These are phyloP conservation scores for Euphorbia celastroides DNA, from an alignment of 441 rosid genomes.

Conservation along the genomic window DNA sequence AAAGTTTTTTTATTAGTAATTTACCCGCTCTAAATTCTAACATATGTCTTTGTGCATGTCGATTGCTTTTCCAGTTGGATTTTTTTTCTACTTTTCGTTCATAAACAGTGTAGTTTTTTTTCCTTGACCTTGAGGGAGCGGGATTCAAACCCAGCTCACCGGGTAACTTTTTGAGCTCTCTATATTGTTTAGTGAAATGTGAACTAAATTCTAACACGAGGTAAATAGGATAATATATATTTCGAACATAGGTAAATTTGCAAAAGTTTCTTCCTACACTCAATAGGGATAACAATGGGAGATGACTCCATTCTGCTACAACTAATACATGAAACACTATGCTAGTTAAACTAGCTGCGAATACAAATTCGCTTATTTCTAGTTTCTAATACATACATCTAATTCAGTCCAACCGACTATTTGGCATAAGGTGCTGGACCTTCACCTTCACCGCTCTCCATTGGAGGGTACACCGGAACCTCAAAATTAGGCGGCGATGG, in stretches of 20 bases:
- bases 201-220: too few species aligned
- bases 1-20: too few species aligned
- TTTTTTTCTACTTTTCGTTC: too few species aligned
- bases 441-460: slow-evolving; percentile 4
- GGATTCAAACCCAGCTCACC: too few species aligned
- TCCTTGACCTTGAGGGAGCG: neutral
- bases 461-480: slow-evolving; percentile 17
- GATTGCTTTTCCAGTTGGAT: too few species aligned
- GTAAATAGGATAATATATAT: too few species aligned
- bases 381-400: neutral
- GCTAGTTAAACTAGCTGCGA: neutral
- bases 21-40: too few species aligned
- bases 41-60: too few species aligned
- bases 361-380: slow-evolving; percentile 3
- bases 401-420: neutral
- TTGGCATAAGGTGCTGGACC: neutral
- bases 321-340: neutral
- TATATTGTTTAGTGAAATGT: too few species aligned
- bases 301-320: neutral
- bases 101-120: neutral
- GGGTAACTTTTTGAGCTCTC: too few species aligned
- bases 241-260: neutral
- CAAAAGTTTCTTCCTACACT: neutral
- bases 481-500: slow-evolving; percentile 7
- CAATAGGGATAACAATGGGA: neutral